phyloP scores from a whole-genome alignment of 352 stramenopile species.

The Phytophthora pluvialis region DNA sequence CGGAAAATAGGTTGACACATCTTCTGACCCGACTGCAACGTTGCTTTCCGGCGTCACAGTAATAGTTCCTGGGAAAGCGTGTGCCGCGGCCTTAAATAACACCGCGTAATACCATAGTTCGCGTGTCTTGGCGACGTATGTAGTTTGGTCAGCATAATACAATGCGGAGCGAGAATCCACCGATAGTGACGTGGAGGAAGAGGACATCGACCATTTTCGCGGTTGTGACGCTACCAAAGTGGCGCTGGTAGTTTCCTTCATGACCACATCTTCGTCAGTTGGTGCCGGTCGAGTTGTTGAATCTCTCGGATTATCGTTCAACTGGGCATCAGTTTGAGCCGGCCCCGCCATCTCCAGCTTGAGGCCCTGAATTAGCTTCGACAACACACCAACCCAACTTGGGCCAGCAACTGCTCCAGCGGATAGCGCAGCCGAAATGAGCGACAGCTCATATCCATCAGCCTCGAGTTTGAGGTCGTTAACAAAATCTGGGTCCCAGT shows the following conservation, averaged over 20 bases:
- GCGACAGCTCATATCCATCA: constrained; percentile 54
- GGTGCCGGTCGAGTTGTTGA: not conserved
- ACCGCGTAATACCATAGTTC: constrained; percentile 82
- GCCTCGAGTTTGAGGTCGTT: constrained; percentile 64
- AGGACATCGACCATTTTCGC: constrained; percentile 31
- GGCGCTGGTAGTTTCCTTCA: constrained; percentile 5
- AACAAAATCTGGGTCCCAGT: constrained; percentile 49
- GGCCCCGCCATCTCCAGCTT: constrained; percentile 41
- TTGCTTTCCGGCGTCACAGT: constrained; percentile 46
- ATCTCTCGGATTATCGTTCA: not conserved
- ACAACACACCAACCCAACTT: constrained; percentile 61
- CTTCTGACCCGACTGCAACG: constrained; percentile 45
- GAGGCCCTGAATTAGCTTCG: constrained; percentile 61
- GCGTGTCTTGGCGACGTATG: constrained; percentile 33
- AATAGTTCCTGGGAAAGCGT: constrained; percentile 57
- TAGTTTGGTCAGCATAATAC: constrained; percentile 41
- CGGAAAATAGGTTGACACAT: constrained; percentile 68
- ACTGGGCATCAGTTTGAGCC: not conserved
- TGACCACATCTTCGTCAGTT: constrained; percentile 18
- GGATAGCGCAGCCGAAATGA: constrained; percentile 46
- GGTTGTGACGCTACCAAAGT: not conserved
- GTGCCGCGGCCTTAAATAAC: constrained; percentile 64
- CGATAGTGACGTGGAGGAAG: constrained; percentile 18
- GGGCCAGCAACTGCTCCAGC: constrained; percentile 35
- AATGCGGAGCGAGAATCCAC: constrained; percentile 11